Evolutionary conservation across 202 grass and related monocot species (phyloP), one percentile per base, ranked within the genome.

Genomic region (Carex sylvatica): DNA sequence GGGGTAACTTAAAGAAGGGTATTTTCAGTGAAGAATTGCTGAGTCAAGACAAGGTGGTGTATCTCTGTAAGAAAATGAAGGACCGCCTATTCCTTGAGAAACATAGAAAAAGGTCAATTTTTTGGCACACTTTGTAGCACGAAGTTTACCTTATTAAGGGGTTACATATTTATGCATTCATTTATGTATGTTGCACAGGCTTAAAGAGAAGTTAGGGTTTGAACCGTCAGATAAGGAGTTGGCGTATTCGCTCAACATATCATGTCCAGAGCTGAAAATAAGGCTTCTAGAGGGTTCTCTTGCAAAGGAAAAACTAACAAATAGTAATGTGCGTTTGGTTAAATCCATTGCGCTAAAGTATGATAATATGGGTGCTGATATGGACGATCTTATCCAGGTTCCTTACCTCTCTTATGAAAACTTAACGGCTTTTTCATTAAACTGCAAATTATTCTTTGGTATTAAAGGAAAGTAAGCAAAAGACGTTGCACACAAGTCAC

Each of bases 301-400:
- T 6, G 96, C 96, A 49, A 89, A 88, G 72, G 93, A 99, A 86
- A 93, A 93, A 85, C 83, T 99, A 65, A 87, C 91, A 14, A 99
- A 96, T 86, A 93, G 92, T 86, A 99, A 99, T 87, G 56, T 96
- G n/a, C 91, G 93, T 79, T 66, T 99, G 83, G 96, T 99, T 55
- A 99, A 95, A 81, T 99, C 96, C 78, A 93, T 99, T 89, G 96
- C 96, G 2, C 91, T 92, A 77, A 99, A 93, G 79, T 99, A 95
- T 80, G 93, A 99, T 61, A 96, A 96, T 65, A 84, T 99, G 6
- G 96, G 93, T 2, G 93, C 86, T 15, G 96, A 96, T 42, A 85
- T 99, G 91, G 81, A 88, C n/a, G 96, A 99, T 78, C 96, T 99
- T 68, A 92, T 99, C 84, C 96, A 99, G 89, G 96, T 96, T 85